Base-by-base conservation (phyloP, 768 basidiomycete species). In the Lepiota subincarnata region DNA sequence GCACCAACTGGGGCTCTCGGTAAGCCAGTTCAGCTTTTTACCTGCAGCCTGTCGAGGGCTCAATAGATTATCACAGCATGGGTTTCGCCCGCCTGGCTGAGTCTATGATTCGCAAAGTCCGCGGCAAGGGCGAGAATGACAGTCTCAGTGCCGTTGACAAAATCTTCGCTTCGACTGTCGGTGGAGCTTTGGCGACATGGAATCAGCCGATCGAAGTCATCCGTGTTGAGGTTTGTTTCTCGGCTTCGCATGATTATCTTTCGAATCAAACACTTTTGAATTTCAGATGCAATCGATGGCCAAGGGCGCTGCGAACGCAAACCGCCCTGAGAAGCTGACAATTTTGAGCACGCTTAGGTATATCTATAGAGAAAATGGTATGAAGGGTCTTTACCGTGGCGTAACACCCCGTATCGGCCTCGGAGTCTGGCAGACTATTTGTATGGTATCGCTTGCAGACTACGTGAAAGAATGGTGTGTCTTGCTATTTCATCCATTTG, bases 201-300 rank as follows among this genome's bases (percentile, higher is more conserved):
- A 99, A 99, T 70, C 97, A 98, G 67, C 96, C 94, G 37, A 97
- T 98, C 56, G 95, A 98, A 72, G 96, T 98, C 61, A 81, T 98
- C 59, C 91, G 96, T 53, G 93, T 98, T 28, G 95, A 97, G 79
- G 93, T 92, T 66, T 39, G 67, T 59, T 26, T 18, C 31, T 40
- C 26, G 28, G 16, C 24, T 47, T 35, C 37, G 14, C 42, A 51
- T 35, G 26, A 46, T 49, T 22, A 22, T 22, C 43, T 2, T 6
- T 24, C 53, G 22, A n/a, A 31, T 50, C 31, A n/a, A 14, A 48
- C 22, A 48, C 20, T 46, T n/a, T 59, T 46, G 11, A 38, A 51
- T 54, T 55, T 24, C 65, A 97, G 92, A 98, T 99, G 97, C 97
- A 99, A 83, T 96, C 93, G 46, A 98, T 98, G 89, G 85, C 91